These are phyloP conservation scores for Colletotrichum theobromicola DNA, from an alignment of 2,329 filamentous ascomycete species.

Conservation along the genomic window DNA sequence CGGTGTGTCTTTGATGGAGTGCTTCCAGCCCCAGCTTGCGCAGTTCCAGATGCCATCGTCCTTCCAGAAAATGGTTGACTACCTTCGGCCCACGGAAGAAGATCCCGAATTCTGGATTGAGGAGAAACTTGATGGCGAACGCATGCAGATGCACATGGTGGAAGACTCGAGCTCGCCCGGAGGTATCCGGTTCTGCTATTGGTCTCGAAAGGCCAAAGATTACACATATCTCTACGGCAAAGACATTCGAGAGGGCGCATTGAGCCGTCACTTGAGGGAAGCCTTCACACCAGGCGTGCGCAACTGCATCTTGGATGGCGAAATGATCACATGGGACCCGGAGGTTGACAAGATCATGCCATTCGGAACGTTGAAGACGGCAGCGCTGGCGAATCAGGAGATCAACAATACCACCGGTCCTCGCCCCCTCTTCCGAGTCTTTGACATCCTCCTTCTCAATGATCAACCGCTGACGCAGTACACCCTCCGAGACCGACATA, in stretches of 20 bases:
- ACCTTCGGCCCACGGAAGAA: slow-evolving; percentile 68
- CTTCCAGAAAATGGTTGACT: slow-evolving; percentile 80
- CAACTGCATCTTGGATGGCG: slow-evolving; percentile 91
- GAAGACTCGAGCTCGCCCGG: slow-evolving; percentile 72
- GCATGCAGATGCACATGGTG: slow-evolving; percentile 95
- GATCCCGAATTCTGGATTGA: slow-evolving; percentile 93
- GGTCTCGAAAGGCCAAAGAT: slow-evolving; percentile 95
- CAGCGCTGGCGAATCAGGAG: slow-evolving; percentile 81
- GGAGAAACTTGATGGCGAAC: slow-evolving; percentile 95
- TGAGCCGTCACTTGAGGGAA: slow-evolving; percentile 79
- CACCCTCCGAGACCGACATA: slow-evolving; percentile 79
- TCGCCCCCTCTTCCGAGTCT: slow-evolving; percentile 82
- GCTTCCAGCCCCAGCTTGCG: slow-evolving; percentile 94
- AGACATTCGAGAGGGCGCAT: slow-evolving; percentile 76
- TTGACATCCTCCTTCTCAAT: slow-evolving; percentile 92
- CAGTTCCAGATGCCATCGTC: slow-evolving; percentile 83
- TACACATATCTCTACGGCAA: slow-evolving; percentile 94
- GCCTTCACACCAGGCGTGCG: slow-evolving; percentile 80
- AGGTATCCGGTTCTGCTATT: slow-evolving; percentile 81
- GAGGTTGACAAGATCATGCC: slow-evolving; percentile 82
- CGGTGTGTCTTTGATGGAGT: slow-evolving; percentile 85
- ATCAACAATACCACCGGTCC: slow-evolving; percentile 67
- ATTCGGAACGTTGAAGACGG: slow-evolving; percentile 93
- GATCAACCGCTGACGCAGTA: slow-evolving; percentile 80
- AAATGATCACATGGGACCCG: slow-evolving; percentile 99